Conservation (phyloP, 2,329 filamentous ascomycete genomes). For the Karstenula rhodostoma region DNA sequence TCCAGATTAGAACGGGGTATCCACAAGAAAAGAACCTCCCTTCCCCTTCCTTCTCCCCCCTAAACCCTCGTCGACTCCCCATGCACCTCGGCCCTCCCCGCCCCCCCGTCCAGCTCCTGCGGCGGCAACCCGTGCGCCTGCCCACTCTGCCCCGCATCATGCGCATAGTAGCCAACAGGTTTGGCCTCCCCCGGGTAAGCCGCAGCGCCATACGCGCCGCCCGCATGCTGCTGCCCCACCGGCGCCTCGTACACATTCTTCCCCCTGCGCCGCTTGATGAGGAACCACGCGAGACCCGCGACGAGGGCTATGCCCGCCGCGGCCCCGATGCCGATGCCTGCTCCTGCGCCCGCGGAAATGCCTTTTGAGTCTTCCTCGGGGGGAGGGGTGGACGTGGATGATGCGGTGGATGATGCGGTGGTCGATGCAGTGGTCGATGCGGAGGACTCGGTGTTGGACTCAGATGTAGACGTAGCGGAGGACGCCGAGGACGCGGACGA, state of each 20-base stretch:
- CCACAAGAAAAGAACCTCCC: too few species aligned
- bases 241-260: conserved; percentile 2
- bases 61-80: background rate
- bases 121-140: background rate
- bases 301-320: conserved; percentile 1
- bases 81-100: background rate
- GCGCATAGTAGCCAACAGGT: conserved; percentile 2
- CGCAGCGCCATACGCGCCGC: background rate
- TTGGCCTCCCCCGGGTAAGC: background rate
- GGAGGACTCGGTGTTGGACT: background rate
- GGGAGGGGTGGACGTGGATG: background rate
- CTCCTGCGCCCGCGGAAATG: conserved; percentile 2
- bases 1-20: too few species aligned
- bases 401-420: background rate
- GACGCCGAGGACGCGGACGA: background rate
- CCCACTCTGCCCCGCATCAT: background rate
- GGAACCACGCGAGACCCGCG: background rate
- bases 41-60: background rate
- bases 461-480: background rate
- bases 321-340: conserved; percentile 5
- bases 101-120: background rate
- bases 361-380: background rate
- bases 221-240: background rate
- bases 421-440: background rate
- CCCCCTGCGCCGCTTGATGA: conserved; percentile 1